Conservation (phyloP, 805 yeast genomes). For the Maudiozyma turicensis region DNA sequence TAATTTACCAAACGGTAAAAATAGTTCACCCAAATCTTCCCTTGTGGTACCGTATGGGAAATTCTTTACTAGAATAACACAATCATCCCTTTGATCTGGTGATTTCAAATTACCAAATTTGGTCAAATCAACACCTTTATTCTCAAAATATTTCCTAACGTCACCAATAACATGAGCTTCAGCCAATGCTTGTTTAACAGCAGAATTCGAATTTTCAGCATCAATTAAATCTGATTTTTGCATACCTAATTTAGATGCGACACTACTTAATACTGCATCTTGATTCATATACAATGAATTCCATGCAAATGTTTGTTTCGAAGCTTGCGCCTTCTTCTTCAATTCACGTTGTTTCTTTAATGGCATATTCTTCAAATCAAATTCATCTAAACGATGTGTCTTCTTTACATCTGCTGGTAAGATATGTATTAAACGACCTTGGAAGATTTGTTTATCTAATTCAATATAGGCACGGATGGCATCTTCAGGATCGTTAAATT, state of each 20-base stretch:
- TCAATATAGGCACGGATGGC: constrained; percentile 68
- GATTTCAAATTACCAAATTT: constrained; percentile 44
- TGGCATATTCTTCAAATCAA: constrained; percentile 83
- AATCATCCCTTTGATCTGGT: constrained; percentile 59
- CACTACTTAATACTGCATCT: constrained; percentile 87
- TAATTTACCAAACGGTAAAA: constrained; percentile 69
- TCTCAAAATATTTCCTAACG: constrained; percentile 79
- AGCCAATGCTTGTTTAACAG: constrained; percentile 94
- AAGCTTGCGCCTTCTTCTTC: constrained; percentile 73
- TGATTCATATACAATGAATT: constrained; percentile 82
- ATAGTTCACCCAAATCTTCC: constrained; percentile 74
- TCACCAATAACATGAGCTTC: constrained; percentile 93
- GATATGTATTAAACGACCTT: constrained; percentile 86
- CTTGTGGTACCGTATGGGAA: constrained; percentile 80
- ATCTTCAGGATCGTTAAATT: constrained; percentile 54
- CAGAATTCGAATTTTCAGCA: constrained; percentile 77
- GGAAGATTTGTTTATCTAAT: constrained; percentile 82
- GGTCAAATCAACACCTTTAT: constrained; percentile 73
- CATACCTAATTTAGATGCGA: constrained; percentile 76
- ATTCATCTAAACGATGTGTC: constrained; percentile 77
- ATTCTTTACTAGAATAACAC: constrained; percentile 74
- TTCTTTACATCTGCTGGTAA: constrained; percentile 78
- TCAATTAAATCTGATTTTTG: constrained; percentile 76
- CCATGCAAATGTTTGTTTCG: constrained; percentile 87
- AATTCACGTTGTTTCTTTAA: constrained; percentile 83